phyloP scores from a whole-genome alignment of 2,329 filamentous ascomycete species.

The Fusarium oxysporum region DNA sequence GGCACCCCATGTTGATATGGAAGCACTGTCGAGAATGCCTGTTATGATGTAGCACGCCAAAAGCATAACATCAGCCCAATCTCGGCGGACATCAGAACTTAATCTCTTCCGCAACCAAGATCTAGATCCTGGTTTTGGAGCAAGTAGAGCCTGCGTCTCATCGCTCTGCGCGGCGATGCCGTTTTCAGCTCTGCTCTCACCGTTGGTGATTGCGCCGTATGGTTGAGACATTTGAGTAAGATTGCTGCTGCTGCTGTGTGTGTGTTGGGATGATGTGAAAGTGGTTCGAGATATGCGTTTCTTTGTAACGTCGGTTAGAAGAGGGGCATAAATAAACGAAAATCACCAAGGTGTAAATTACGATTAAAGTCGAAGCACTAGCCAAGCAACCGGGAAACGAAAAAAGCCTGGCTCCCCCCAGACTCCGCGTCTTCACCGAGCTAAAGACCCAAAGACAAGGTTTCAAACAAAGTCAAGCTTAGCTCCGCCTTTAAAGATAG shows the following conservation, averaged over 20 bases:
- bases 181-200: constrained; percentile 15
- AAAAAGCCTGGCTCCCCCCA: background rate
- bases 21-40: constrained; percentile 80
- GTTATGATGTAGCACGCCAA: constrained; percentile 81
- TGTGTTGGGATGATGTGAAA: background rate
- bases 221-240: constrained; percentile 22
- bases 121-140: constrained; percentile 22
- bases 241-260: background rate
- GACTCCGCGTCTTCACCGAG: constrained; percentile 15
- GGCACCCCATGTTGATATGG: constrained; percentile 80
- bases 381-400: background rate
- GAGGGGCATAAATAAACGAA: constrained; percentile 19
- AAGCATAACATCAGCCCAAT: constrained; percentile 75
- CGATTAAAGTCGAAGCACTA: background rate
- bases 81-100: constrained; percentile 53
- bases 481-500: background rate
- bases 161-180: constrained; percentile 2
- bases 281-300: background rate
- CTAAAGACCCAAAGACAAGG: background rate
- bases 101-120: constrained; percentile 38
- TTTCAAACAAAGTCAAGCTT: background rate
- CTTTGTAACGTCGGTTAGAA: background rate
- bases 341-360: background rate
- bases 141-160: constrained; percentile 33
- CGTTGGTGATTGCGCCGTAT: constrained; percentile 34